Percentiles rank a stretch among this genome's conserved stretches.
Conservation (phyloP, 164 flowering plant species). For the Pachysandra terminalis region DNA sequence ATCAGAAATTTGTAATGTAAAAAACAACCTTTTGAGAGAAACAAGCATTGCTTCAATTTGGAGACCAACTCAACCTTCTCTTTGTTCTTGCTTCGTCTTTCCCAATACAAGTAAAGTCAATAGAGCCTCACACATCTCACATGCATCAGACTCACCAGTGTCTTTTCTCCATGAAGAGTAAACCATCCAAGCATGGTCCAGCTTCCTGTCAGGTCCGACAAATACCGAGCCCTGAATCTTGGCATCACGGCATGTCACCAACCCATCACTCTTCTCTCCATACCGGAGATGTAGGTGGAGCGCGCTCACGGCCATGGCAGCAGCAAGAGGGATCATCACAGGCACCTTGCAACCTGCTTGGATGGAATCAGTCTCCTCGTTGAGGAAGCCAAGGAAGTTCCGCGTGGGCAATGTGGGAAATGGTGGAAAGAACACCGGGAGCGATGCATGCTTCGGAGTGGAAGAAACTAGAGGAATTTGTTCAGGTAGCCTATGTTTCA, state of each 20-base stretch:
- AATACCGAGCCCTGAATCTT: constrained; percentile 91
- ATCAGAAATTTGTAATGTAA: no score
- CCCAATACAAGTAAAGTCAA: constrained; percentile 78
- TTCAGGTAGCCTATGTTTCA: no score
- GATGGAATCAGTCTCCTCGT: constrained; percentile 25
- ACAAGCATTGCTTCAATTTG: no score
- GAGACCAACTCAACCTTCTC: not conserved
- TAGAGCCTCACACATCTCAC: constrained; percentile 81
- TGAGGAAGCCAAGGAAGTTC: constrained; percentile 79
- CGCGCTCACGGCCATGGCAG: constrained; percentile 82
- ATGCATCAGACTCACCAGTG: constrained; percentile 43
- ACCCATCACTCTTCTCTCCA: constrained; percentile 89
- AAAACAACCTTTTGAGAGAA: no score
- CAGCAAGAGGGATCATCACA: constrained; percentile 67
- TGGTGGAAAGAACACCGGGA: constrained; percentile 65
- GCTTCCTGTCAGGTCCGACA: constrained; percentile 62
- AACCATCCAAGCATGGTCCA: constrained; percentile 96
- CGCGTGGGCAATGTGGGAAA: constrained; percentile 88
- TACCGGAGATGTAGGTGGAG: constrained; percentile 73
- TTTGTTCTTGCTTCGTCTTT: constrained; percentile 20
- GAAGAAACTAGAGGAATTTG: constrained; percentile 84
- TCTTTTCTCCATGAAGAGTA: constrained; percentile 57
- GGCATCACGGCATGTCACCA: constrained; percentile 91
- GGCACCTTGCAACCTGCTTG: constrained; percentile 47
- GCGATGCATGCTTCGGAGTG: constrained; percentile 70